Base-by-base conservation (phyloP, 306 rosid species). In the Albizia julibrissin region DNA sequence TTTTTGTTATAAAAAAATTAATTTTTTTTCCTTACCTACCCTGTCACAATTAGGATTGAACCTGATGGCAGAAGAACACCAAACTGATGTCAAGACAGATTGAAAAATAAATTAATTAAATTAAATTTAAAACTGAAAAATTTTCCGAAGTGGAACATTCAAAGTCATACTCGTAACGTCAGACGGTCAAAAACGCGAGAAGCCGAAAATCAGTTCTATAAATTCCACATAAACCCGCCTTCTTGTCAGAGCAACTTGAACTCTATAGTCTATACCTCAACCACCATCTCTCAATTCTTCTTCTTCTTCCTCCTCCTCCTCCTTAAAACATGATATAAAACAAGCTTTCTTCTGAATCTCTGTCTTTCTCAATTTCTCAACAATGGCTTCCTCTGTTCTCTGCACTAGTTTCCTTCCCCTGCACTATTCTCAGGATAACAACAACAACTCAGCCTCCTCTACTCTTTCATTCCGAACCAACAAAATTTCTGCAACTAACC, bases 351-450 rank as follows among this genome's bases (percentile, higher is more conserved):
- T 26, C 29, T 46, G 1, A 10, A 13, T 40, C 50, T 22, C 34
- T 33, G 13, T 37, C 24, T n/a, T 50, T 10, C 26, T 33, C 12
- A 66, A 33, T 12, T 12, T 7, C 42, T 33, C 43, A 66, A 16
- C 75, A 70, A 87, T 88, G 91, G 61, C 84, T 84, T 88, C 84
- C 82, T 80, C 89, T 21, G 26, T 76, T 66, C 87, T 86, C n/a
- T 50, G 83, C 39, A 82, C 91, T 61, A 72, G 24, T 67, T 86
- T 88, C 67, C 44, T 78, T 74, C 84, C 88, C 5, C 9, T 7
- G 10, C 31, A 79, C 37, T 59, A 65, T 66, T 77, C 85, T 68
- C 88, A 77, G 19, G 52, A 82, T 50, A 79, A 77, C 27, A 73
- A 33, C 8, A 46, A 47, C 52, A 12, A 14, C 80, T 47, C 47